A percentile compares a stretch with the other conserved stretches of the same genome.
Evolutionary conservation across 768 basidiomycete species (phyloP).

Genomic region (Guyanaporus albipodus): DNA sequence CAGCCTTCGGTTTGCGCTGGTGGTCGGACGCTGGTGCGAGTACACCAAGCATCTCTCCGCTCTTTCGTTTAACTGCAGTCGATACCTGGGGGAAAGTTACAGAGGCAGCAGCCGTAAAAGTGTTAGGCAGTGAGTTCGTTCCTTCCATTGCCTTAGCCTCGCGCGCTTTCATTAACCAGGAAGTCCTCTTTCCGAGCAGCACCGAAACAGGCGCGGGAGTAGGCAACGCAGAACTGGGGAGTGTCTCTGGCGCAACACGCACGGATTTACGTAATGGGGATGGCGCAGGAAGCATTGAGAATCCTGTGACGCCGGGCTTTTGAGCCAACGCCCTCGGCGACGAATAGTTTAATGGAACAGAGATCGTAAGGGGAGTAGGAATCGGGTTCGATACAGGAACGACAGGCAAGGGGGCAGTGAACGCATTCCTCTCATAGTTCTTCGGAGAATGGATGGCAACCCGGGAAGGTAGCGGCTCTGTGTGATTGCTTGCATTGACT

Average conservation of each 20-base stretch:
- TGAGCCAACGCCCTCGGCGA: conserved; percentile 28
- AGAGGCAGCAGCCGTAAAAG: conserved; percentile 2
- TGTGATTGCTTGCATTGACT: conserved; percentile 5
- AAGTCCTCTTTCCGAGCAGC: conserved; percentile 61
- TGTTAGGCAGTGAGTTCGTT: conserved; percentile 30
- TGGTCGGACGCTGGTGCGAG: conserved; percentile 16
- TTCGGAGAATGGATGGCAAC: conserved; percentile 1
- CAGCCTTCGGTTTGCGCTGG: conserved; percentile 45
- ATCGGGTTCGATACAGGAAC: conserved; percentile 9
- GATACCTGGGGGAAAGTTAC: conserved; percentile 12
- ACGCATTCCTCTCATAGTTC: conserved; percentile 15
- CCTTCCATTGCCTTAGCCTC: conserved; percentile 66
- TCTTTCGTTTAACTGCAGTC: conserved; percentile 59
- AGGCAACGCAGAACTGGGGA: conserved; percentile 30
- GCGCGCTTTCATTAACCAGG: conserved; percentile 76
- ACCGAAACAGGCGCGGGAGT: conserved; percentile 36
- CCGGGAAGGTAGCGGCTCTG: conserved; percentile 19
- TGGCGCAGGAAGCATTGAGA: conserved; percentile 66
- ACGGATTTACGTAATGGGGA: conserved; percentile 68
- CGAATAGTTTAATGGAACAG: conserved; percentile 36
- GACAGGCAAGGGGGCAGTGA: conserved; percentile 23
- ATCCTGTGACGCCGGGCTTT: conserved; percentile 42
- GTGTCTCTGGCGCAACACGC: conserved; percentile 46
- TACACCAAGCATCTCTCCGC: conserved; percentile 42
- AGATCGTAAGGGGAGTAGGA: conserved; percentile 17